Base-by-base conservation (phyloP, 192 early-diverging fungal species). In the Radiomyces spectabilis region DNA sequence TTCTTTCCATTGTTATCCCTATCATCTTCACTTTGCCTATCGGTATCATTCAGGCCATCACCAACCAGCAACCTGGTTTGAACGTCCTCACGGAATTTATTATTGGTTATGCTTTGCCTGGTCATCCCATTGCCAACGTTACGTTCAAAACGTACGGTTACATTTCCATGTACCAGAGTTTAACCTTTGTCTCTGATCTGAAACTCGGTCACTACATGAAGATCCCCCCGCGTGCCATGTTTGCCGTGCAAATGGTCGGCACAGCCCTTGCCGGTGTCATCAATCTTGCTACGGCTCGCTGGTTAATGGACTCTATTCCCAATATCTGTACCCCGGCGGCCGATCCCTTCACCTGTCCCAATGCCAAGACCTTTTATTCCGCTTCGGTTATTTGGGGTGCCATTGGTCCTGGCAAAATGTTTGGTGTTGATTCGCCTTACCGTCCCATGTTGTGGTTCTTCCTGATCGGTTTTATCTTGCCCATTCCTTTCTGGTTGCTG, bases 81-180 rank as follows among this genome's bases (percentile, higher is more conserved):
- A 93, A 95, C 70, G 82, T 95, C 34, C 74, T 93, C 22, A 87
- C 85, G 37, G 88, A 95, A 73, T 84, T 91, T 51, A 78, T 93
- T 49, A 85, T 83, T 41, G 93, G 93, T 51, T 86, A 85, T 49
- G 73, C 87, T 4, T 64, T 84, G 16, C 88, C 89, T 5, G 93
- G 91, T 21, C 69, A 92, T 47, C 79, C 88, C 12, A 84, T 92
- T 31, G 84, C 82, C 56, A 89, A 91, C 44, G 83, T 91, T 32
- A 81, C 85, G 2, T 95, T 92, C 79, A 95, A 95, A 70, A 85
- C 87, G 10, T 80, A 88, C 49, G 88, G 86, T 40, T 84, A 82
- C 63, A 92, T 85, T 51, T 76, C 83, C 4, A 75, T 90, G 71
- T 64, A 73, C n/a, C 93, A 97, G 71, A 84, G 82, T 33, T 61